These are phyloP conservation scores for Seminavis robusta DNA, from an alignment of 108 stramenopile species.

Conservation along the genomic window DNA sequence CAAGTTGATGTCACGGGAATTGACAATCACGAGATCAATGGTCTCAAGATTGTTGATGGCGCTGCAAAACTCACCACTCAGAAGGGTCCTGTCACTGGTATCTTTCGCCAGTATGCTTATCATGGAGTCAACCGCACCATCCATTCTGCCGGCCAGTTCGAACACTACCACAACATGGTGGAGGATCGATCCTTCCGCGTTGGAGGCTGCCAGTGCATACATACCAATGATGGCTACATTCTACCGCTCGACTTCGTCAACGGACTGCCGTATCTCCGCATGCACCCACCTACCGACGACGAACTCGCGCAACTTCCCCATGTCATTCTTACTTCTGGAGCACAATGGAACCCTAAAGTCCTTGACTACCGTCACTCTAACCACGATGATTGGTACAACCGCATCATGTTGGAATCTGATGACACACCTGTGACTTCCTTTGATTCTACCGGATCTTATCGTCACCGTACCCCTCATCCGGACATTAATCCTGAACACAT, in stretches of 20 bases:
- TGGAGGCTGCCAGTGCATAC: conserved; percentile 19
- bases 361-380: too few species aligned
- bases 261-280: conserved; percentile 3
- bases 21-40: too few species aligned
- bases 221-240: conserved; percentile 12
- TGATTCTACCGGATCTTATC: too few species aligned
- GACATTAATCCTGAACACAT: too few species aligned
- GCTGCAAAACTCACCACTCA: too few species aligned
- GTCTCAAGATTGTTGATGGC: too few species aligned
- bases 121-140: conserved; percentile 3
- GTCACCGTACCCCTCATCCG: too few species aligned
- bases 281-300: conserved; percentile 4
- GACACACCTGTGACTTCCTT: too few species aligned
- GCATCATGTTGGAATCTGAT: too few species aligned
- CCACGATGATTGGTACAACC: too few species aligned
- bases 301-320: conserved; percentile 10
- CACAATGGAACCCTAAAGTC: conserved; percentile 24
- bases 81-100: conserved; percentile 1
- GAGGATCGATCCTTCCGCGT: conserved; percentile 9
- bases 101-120: conserved; percentile 15
- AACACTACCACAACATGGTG: neutral
- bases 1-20: too few species aligned
- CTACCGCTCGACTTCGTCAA: neutral
- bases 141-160: conserved; percentile 11
- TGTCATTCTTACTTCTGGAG: conserved; percentile 6